phyloP scores from a whole-genome alignment of 163 green algal species.

The Coccomyxa subellipsoidea region DNA sequence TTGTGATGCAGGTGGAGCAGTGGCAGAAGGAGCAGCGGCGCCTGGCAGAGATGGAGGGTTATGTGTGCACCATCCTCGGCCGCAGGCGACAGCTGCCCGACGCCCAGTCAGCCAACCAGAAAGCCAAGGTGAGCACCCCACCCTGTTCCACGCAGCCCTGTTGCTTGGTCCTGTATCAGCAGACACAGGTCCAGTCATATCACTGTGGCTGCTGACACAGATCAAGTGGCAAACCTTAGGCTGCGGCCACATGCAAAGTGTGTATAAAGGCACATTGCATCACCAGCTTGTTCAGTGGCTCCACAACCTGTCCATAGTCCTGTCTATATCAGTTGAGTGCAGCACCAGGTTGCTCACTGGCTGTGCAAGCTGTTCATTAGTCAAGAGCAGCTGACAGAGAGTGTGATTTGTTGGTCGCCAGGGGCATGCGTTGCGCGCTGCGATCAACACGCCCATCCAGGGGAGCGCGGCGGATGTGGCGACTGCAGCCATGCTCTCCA shows the following conservation, averaged over 20 bases:
- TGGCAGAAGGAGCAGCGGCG: constrained; percentile 72
- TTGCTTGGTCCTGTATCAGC: too few relatives aligned
- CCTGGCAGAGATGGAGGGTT: constrained; percentile 37
- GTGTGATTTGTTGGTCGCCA: neutral
- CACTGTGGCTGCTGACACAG: too few relatives aligned
- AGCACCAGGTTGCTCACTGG: too few relatives aligned
- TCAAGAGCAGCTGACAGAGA: neutral
- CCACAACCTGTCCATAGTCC: neutral
- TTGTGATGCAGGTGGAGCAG: constrained; percentile 41
- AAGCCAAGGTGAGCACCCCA: neutral
- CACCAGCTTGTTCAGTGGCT: too few relatives aligned
- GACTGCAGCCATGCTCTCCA: constrained; percentile 88
- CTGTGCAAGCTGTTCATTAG: too few relatives aligned
- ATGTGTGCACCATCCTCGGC: constrained; percentile 82
- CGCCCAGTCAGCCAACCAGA: constrained; percentile 26
- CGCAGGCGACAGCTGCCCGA: constrained; percentile 76
- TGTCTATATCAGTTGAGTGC: too few relatives aligned
- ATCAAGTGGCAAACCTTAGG: too few relatives aligned
- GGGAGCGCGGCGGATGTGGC: constrained; percentile 82
- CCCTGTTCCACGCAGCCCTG: too few relatives aligned
- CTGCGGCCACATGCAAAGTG: too few relatives aligned
- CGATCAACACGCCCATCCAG: constrained; percentile 99
- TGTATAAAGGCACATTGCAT: too few relatives aligned
- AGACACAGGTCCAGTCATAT: too few relatives aligned
- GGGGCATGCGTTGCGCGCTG: constrained; percentile 77